Evolutionary conservation across 345 rosid genomes (phyloP).

Genomic region (Moricandia arvensis): DNA sequence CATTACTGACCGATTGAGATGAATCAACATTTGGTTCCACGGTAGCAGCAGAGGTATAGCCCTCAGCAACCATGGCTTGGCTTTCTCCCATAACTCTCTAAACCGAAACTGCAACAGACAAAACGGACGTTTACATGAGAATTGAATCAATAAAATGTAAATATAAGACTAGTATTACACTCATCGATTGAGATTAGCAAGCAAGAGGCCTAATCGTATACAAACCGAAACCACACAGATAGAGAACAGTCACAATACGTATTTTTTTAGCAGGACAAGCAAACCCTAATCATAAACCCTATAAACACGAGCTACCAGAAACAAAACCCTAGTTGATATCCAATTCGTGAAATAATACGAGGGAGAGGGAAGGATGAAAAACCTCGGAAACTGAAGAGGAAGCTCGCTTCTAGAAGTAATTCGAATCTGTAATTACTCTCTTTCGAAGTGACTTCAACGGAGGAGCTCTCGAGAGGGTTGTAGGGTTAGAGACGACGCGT

Average conservation of each 20-base stretch:
- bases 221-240: background rate
- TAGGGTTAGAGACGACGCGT: conserved; percentile 35
- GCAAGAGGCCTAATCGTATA: background rate
- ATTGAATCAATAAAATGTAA: conserved; percentile 6
- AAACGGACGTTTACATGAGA: background rate
- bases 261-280: background rate
- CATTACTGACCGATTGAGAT: conserved; percentile 36
- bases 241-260: background rate
- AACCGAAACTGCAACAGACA: conserved; percentile 36
- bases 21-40: conserved; percentile 38
- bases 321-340: conserved; percentile 21
- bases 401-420: background rate
- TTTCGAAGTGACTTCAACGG: background rate
- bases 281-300: conserved; percentile 3
- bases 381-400: conserved; percentile 29
- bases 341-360: background rate
- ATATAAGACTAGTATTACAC: background rate
- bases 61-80: conserved; percentile 53
- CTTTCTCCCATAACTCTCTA: conserved; percentile 61
- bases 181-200: background rate
- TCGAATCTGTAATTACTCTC: background rate
- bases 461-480: conserved; percentile 27
- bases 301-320: background rate
- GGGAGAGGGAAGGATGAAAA: background rate
- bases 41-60: conserved; percentile 39